A percentile compares a stretch with the other conserved stretches of the same genome.
Evolutionary conservation across 805 yeast genomes (phyloP).

Genomic region (Candida palmyrensis): DNA sequence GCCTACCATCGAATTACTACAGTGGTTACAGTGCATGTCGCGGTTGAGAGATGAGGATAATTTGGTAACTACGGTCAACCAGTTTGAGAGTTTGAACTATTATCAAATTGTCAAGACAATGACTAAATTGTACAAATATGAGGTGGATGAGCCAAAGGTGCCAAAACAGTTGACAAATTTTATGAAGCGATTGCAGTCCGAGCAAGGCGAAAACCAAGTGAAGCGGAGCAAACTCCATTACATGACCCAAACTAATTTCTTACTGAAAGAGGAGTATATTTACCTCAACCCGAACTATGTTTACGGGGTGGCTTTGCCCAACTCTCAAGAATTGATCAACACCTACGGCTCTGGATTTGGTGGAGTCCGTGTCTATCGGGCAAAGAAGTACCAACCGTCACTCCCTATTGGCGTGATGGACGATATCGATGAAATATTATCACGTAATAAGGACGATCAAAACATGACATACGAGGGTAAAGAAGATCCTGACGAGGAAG

Average conservation of each 20-base stretch:
- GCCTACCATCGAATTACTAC: constrained; percentile 74
- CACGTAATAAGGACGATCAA: constrained; percentile 22
- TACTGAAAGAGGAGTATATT: constrained; percentile 37
- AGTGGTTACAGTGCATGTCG: constrained; percentile 86
- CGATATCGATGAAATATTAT: constrained; percentile 56
- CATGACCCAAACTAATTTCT: constrained; percentile 35
- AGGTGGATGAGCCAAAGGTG: constrained; percentile 70
- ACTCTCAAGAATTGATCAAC: constrained; percentile 63
- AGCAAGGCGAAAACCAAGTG: constrained; percentile 36
- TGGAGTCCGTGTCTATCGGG: constrained; percentile 49
- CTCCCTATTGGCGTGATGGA: constrained; percentile 69
- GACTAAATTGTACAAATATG: constrained; percentile 71
- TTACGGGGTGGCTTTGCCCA: constrained; percentile 63
- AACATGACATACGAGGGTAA: constrained; percentile 29
- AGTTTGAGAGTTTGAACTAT: constrained; percentile 57
- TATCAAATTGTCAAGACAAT: constrained; percentile 65
- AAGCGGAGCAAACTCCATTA: constrained; percentile 23
- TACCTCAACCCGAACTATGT: constrained; percentile 50
- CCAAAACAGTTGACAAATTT: constrained; percentile 32
- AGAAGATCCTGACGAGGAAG: constrained; percentile 16
- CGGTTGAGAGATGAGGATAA: constrained; percentile 63
- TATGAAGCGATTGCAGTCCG: constrained; percentile 25
- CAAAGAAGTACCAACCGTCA: constrained; percentile 62
- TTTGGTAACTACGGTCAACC: constrained; percentile 47
- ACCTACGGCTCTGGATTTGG: constrained; percentile 76